Conservation (phyloP, 2,329 filamentous ascomycete species). For the Aspergillus pseudotamarii region DNA sequence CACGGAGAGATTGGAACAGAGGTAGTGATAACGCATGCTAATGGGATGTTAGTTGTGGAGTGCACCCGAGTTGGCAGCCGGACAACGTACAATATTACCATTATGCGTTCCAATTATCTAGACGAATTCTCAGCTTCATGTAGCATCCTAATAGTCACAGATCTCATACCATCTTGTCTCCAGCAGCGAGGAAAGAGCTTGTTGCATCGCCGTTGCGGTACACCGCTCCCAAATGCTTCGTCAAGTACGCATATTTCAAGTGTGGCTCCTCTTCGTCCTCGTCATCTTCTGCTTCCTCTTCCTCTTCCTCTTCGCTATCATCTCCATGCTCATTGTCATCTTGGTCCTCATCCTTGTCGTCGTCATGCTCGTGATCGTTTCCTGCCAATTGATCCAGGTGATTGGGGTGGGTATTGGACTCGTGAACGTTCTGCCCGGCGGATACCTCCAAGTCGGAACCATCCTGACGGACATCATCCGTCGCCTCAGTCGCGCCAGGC, state of each 20-base stretch:
- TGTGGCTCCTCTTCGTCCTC: slow-evolving; percentile 92
- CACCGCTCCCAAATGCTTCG: slow-evolving; percentile 73
- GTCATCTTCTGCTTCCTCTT: slow-evolving; percentile 72
- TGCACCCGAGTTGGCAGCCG: slow-evolving; percentile 1
- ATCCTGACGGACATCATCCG: slow-evolving; percentile 25
- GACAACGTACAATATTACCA: slow-evolving; percentile 79
- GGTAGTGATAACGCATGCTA: slow-evolving; percentile 87
- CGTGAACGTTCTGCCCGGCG: slow-evolving; percentile 18
- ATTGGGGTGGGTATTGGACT: slow-evolving; percentile 14
- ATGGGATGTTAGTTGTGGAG: slow-evolving; percentile 21
- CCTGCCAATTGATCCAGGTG: background rate
- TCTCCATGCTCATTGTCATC: slow-evolving; percentile 35
- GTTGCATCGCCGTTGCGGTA: slow-evolving; percentile 97
- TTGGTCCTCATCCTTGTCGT: slow-evolving; percentile 18
- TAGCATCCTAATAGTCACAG: slow-evolving; percentile 4
- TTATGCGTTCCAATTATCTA: slow-evolving; percentile 94
- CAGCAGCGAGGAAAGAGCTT: slow-evolving; percentile 83
- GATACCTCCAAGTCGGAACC: slow-evolving; percentile 22
- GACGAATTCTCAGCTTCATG: slow-evolving; percentile 38
- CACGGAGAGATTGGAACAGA: slow-evolving; percentile 75
- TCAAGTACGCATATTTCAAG: slow-evolving; percentile 89
- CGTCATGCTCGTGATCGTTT: slow-evolving; percentile 21
- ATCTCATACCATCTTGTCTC: slow-evolving; percentile 86
- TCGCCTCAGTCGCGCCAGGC: slow-evolving; percentile 36
- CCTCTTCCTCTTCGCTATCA: slow-evolving; percentile 59